These are phyloP conservation scores for Dendrobium nobile DNA, from an alignment of 106 monocot genomes.

Conservation along the genomic window DNA sequence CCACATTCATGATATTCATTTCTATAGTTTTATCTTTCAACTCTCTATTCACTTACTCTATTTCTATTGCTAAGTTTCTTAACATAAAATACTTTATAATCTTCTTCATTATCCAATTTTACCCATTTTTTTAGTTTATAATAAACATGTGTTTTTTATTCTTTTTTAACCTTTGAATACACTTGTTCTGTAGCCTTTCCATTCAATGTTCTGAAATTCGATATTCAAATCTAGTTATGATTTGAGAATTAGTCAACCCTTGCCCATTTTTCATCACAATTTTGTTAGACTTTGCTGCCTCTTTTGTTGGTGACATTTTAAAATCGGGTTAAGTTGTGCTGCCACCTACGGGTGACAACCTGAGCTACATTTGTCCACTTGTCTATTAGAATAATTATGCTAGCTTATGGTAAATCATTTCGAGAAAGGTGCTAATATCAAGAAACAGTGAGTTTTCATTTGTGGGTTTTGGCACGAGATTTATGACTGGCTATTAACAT, in stretches of 20 bases:
- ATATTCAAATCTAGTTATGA: not conserved
- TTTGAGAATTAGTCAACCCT: not conserved
- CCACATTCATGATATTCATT: not conserved
- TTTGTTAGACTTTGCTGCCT: not conserved
- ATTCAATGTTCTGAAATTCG: not conserved
- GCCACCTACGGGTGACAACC: not conserved
- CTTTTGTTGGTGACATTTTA: not conserved
- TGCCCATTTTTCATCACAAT: not conserved
- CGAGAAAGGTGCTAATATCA: not conserved
- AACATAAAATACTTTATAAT: not conserved
- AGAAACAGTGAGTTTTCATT: not conserved
- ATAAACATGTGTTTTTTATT: not conserved
- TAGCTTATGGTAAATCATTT: not conserved
- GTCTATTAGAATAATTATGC: not conserved
- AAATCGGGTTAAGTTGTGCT: not conserved
- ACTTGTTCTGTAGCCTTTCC: not conserved
- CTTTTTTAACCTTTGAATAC: not conserved
- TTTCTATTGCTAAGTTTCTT: not conserved
- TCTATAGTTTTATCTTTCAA: not conserved
- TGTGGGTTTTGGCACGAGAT: not conserved
- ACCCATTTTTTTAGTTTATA: not conserved
- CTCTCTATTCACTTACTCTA: not conserved
- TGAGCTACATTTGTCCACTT: not conserved
- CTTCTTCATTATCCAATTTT: not conserved
- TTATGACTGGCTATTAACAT: not conserved